Conservation (phyloP, 2,329 filamentous ascomycete species). For the Trichoderma koningiopsis region DNA sequence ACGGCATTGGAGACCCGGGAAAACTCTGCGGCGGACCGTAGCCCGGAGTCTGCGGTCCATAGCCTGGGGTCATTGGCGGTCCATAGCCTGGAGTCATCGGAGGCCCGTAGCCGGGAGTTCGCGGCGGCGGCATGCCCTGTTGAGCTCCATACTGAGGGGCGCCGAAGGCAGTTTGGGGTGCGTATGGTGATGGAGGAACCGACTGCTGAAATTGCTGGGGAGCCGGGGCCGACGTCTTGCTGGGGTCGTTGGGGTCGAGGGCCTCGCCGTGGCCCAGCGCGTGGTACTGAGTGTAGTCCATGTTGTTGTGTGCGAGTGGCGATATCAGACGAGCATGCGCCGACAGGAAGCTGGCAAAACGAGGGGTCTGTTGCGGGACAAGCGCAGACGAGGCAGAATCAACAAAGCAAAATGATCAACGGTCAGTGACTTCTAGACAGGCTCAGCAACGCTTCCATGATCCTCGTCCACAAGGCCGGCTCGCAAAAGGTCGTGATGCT, state of each 20-base stretch:
- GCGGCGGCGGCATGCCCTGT: conserved; percentile 37
- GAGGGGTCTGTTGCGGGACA: conserved; percentile 15
- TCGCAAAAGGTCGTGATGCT: conserved; percentile 13
- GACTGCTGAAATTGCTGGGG: conserved; percentile 60
- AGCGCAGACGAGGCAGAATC: background rate
- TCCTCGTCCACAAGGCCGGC: conserved; percentile 22
- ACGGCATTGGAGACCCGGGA: conserved; percentile 36
- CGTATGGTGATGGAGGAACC: conserved; percentile 56
- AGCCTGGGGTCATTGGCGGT: conserved; percentile 28
- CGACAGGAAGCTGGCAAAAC: background rate
- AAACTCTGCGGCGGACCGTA: conserved; percentile 36
- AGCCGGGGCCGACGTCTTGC: conserved; percentile 53
- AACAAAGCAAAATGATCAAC: conserved; percentile 8
- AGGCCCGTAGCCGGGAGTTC: conserved; percentile 17
- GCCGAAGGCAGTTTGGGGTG: conserved; percentile 46
- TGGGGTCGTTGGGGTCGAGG: conserved; percentile 57
- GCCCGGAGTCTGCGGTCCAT: conserved; percentile 30
- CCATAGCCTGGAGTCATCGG: background rate
- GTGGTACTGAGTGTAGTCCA: conserved; percentile 59
- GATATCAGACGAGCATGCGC: conserved; percentile 35
- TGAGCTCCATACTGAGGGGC: conserved; percentile 33
- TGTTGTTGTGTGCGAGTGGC: conserved; percentile 42
- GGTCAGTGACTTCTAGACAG: conserved; percentile 17
- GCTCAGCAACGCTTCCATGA: conserved; percentile 28
- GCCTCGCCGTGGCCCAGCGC: conserved; percentile 58